A percentile compares a stretch with the other conserved stretches of the same genome.
Conservation (phyloP, 306 rosid genomes). For the Luffa aegyptiaca region DNA sequence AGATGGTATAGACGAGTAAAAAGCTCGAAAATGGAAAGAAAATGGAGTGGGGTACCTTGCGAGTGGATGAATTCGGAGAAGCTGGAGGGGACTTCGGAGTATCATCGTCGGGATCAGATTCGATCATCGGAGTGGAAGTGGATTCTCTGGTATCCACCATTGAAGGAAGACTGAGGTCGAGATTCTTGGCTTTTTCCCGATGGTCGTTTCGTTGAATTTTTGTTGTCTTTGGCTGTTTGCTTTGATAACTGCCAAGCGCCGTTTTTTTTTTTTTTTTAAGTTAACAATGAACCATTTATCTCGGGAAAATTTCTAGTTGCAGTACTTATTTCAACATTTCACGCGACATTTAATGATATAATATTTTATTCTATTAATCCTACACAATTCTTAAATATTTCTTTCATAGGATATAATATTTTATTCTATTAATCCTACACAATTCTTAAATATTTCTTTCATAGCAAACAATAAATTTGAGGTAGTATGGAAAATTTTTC, state of each 20-base stretch:
- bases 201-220: not conserved
- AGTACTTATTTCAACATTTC: too few relatives aligned
- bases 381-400: too few relatives aligned
- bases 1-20: not conserved
- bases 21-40: not conserved
- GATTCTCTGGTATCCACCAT: constrained; percentile 81
- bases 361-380: too few relatives aligned
- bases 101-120: constrained; percentile 68
- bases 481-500: too few relatives aligned
- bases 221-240: not conserved
- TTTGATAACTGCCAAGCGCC: not conserved
- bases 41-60: constrained; percentile 41
- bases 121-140: constrained; percentile 67
- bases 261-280: not conserved
- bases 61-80: constrained; percentile 78
- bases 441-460: too few relatives aligned
- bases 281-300: too few relatives aligned
- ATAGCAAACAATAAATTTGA: too few relatives aligned
- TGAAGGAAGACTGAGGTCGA: constrained; percentile 3
- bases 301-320: too few relatives aligned
- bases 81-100: constrained; percentile 62
- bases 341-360: too few relatives aligned
- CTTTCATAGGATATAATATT: too few relatives aligned
- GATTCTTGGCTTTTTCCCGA: not conserved
- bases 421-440: too few relatives aligned